A percentile compares a stretch with the other conserved stretches of the same genome.
Conservation (phyloP, 805 yeast genomes). For the Lipomyces lipofer region DNA sequence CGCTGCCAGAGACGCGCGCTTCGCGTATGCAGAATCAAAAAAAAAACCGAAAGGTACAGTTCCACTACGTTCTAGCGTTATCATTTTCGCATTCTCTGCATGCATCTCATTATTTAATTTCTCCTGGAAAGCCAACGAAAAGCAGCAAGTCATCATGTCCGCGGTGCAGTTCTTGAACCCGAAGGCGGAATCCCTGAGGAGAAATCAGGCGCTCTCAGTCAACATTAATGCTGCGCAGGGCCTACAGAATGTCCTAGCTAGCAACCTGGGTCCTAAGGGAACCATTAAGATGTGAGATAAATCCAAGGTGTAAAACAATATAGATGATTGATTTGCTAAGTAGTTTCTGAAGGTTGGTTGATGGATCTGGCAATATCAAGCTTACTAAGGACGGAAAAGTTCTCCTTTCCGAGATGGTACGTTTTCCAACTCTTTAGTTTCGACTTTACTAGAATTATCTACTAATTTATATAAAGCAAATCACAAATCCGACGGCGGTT, state of each 20-base stretch:
- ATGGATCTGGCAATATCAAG: conserved; percentile 93
- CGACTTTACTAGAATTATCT: background rate
- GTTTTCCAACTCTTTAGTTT: background rate
- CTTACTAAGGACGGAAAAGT: conserved; percentile 97
- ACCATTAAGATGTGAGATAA: conserved; percentile 86
- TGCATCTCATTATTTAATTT: too few species aligned
- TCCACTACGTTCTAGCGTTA: too few species aligned
- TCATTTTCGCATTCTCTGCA: too few species aligned
- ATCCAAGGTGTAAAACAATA: too few species aligned
- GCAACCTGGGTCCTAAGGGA: conserved; percentile 96
- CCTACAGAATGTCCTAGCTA: conserved; percentile 83
- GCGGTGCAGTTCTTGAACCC: conserved; percentile 83
- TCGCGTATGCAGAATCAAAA: too few species aligned
- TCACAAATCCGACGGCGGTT: conserved; percentile 85
- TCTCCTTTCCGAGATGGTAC: conserved; percentile 77
- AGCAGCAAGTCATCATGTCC: conserved; percentile 13
- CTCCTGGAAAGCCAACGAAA: background rate
- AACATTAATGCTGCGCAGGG: conserved; percentile 97
- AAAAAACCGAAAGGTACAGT: too few species aligned
- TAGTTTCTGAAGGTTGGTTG: conserved; percentile 55
- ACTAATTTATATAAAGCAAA: conserved; percentile 50
- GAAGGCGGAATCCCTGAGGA: conserved; percentile 94
- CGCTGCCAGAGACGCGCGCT: too few species aligned
- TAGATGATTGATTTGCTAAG: background rate
- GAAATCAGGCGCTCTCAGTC: conserved; percentile 93